Percentiles rank a stretch among this genome's conserved stretches.
phyloP scores from a whole-genome alignment of 208 protist genomes.

The Acanthamoeba sp. region DNA sequence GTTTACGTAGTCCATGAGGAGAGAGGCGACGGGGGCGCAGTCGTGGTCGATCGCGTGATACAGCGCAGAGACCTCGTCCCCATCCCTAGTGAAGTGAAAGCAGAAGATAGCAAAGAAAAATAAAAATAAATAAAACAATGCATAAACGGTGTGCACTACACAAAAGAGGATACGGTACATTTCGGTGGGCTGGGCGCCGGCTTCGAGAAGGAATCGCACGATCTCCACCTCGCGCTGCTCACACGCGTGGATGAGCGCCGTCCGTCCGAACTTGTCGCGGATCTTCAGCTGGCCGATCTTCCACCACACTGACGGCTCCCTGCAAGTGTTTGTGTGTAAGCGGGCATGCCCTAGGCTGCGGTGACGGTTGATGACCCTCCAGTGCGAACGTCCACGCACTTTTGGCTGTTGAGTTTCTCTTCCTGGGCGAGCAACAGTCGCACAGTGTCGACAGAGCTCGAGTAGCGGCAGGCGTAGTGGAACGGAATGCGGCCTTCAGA shows the following conservation, averaged over 20 bases:
- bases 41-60: constrained; percentile 46
- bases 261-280: not conserved
- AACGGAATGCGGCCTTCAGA: constrained; percentile 4
- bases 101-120: not conserved
- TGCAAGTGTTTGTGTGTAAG: not conserved
- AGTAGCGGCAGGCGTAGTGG: constrained; percentile 14
- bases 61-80: not conserved
- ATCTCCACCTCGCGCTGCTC: not conserved
- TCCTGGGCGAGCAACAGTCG: not conserved
- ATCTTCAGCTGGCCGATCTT: not conserved
- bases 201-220: constrained; percentile 13
- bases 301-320: not conserved
- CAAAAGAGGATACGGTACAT: not conserved
- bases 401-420: not conserved
- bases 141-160: too few relatives aligned
- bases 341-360: not conserved
- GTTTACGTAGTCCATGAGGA: constrained; percentile 13
- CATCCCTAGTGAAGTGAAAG: not conserved
- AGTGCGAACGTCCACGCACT: not conserved
- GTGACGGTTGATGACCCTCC: not conserved
- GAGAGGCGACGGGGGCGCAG: not conserved
- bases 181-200: not conserved
- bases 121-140: not conserved
- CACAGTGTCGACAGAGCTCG: not conserved
- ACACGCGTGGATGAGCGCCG: constrained; percentile 30